phyloP scores from a whole-genome alignment of 1,284 basidiomycete genomes.

The Entoloma clypeatum region DNA sequence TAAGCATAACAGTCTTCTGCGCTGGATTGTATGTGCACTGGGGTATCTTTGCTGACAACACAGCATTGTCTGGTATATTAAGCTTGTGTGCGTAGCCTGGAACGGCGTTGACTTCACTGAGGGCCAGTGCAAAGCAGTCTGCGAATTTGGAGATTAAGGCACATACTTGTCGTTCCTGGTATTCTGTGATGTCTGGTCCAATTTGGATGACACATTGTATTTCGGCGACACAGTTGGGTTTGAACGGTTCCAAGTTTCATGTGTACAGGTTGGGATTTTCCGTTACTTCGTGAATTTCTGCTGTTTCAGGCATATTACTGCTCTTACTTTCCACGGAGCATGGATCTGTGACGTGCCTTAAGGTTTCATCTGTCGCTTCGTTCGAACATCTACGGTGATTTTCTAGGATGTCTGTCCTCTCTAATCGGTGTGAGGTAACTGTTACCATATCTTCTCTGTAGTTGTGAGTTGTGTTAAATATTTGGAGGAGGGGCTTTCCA shows the following conservation, averaged over 20 bases:
- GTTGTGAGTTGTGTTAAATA: conserved; percentile 19
- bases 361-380: too few relatives aligned
- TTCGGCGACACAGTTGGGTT: conserved; percentile 17
- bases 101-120: conserved; percentile 24
- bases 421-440: too few relatives aligned
- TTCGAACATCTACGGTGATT: too few relatives aligned
- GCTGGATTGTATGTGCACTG: conserved; percentile 23
- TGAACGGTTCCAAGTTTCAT: conserved; percentile 20
- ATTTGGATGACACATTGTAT: conserved; percentile 21
- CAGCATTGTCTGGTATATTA: conserved; percentile 18
- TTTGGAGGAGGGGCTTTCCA: conserved; percentile 18
- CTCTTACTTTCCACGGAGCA: too few relatives aligned
- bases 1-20: conserved; percentile 25
- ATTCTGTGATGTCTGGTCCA: conserved; percentile 18
- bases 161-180: conserved; percentile 10
- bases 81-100: conserved; percentile 24
- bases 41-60: conserved; percentile 18
- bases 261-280: too few relatives aligned
- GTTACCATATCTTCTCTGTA: conserved; percentile 16
- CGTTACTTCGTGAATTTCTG: too few relatives aligned
- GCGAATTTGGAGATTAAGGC: conserved; percentile 20
- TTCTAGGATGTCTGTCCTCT: too few relatives aligned
- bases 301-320: too few relatives aligned
- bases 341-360: too few relatives aligned
- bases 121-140: conserved; percentile 28